Conservation (phyloP, 768 basidiomycete genomes). For the Tephrocybe rancida region DNA sequence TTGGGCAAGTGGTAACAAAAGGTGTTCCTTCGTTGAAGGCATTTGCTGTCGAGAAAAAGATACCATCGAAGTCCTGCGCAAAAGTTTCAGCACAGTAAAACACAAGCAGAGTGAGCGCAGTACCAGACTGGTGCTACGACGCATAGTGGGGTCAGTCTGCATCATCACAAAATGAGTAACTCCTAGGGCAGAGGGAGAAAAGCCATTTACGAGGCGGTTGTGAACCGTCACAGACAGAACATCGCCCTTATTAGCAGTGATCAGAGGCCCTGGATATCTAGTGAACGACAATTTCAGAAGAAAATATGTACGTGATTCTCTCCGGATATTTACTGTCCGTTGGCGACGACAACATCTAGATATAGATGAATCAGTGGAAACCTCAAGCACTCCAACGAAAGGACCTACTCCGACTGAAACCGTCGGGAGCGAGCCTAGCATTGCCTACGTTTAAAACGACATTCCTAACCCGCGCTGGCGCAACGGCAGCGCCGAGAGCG, state of each 20-base stretch:
- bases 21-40: slow-evolving; percentile 27
- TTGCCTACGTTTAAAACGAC: slow-evolving; percentile 21
- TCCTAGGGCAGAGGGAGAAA: background rate
- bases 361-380: too few species aligned
- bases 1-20: slow-evolving; percentile 26
- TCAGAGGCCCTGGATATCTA: slow-evolving; percentile 15
- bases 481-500: background rate
- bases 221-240: slow-evolving; percentile 14
- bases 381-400: too few species aligned
- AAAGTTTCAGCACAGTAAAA: background rate
- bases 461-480: background rate
- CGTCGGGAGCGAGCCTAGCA: slow-evolving; percentile 18
- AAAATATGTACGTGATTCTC: too few species aligned
- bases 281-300: background rate
- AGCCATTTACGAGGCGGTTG: slow-evolving; percentile 14
- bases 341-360: slow-evolving; percentile 9
- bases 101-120: background rate
- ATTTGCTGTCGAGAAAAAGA: slow-evolving; percentile 23
- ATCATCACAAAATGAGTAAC: background rate
- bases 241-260: slow-evolving; percentile 19
- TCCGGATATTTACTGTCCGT: slow-evolving; percentile 9
- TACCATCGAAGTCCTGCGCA: slow-evolving; percentile 22
- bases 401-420: slow-evolving; percentile 2
- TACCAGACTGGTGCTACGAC: slow-evolving; percentile 22
- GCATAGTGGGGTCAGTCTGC: slow-evolving; percentile 23